Conservation (phyloP, 768 basidiomycete species). For the Hypsizygus marmoreus region DNA sequence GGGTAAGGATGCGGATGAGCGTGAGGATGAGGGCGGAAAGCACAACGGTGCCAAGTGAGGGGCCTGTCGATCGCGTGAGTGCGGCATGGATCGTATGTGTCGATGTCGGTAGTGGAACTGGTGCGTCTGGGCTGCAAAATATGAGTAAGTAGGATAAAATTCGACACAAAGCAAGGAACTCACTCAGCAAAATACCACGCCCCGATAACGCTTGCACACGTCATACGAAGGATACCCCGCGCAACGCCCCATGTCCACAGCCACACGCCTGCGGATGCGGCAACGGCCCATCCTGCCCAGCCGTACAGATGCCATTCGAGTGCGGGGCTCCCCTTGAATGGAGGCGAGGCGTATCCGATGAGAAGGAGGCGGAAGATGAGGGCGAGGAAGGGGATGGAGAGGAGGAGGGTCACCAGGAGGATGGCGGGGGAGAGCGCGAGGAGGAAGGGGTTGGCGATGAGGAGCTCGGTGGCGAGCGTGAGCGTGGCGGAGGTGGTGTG, state of each 20-base stretch:
- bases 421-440: slow-evolving; percentile 74
- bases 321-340: slow-evolving; percentile 22
- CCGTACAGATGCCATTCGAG: slow-evolving; percentile 43
- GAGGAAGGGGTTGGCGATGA: slow-evolving; percentile 73
- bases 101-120: slow-evolving; percentile 52
- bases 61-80: slow-evolving; percentile 74
- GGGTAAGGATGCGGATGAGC: slow-evolving; percentile 57
- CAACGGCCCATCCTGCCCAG: slow-evolving; percentile 45
- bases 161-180: slow-evolving; percentile 19
- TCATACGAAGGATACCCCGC: slow-evolving; percentile 74
- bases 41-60: slow-evolving; percentile 79
- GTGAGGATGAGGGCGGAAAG: slow-evolving; percentile 80
- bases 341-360: slow-evolving; percentile 50
- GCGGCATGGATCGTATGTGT: slow-evolving; percentile 80
- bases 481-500: slow-evolving; percentile 63
- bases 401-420: slow-evolving; percentile 64
- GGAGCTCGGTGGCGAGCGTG: slow-evolving; percentile 65
- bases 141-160: slow-evolving; percentile 4
- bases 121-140: slow-evolving; percentile 28
- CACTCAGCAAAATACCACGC: slow-evolving; percentile 84
- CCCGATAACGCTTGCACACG: slow-evolving; percentile 81
- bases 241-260: slow-evolving; percentile 81
- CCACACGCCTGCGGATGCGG: slow-evolving; percentile 62
- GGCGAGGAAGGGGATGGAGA: slow-evolving; percentile 78
- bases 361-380: slow-evolving; percentile 78